Conservation (phyloP, 306 rosid genomes). For the Fragaria vesca region DNA sequence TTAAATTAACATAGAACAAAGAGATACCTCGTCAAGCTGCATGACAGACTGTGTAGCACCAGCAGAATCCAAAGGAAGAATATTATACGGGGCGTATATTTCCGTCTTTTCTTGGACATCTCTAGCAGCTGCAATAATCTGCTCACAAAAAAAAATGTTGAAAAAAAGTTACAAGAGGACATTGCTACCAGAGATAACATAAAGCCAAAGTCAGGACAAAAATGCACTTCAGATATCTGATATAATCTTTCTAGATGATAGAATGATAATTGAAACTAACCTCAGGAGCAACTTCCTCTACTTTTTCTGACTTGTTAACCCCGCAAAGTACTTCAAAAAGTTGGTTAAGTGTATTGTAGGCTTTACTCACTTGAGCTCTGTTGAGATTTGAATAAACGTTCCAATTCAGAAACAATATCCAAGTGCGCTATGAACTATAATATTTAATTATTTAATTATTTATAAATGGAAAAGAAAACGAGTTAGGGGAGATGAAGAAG, state of each 20-base stretch:
- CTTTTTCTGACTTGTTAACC: slow-evolving; percentile 93
- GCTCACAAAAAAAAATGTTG: slow-evolving; percentile 21
- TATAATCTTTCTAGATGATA: not conserved
- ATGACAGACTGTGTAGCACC: slow-evolving; percentile 94
- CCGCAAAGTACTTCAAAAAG: slow-evolving; percentile 98
- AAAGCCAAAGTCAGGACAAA: not conserved
- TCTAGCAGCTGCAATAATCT: slow-evolving; percentile 97
- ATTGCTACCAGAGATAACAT: not conserved
- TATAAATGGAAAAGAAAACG: not conserved
- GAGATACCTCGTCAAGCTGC: slow-evolving; percentile 92
- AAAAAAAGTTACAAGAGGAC: not conserved
- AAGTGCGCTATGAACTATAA: not conserved
- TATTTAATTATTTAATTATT: not conserved
- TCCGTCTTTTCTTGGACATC: slow-evolving; percentile 98
- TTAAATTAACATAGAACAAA: slow-evolving; percentile 11
- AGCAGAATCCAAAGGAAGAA: slow-evolving; percentile 93
- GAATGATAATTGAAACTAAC: slow-evolving; percentile 40
- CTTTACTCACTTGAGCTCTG: slow-evolving; percentile 96
- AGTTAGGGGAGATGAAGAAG: not conserved
- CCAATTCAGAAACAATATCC: not conserved
- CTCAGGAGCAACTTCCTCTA: slow-evolving; percentile 99
- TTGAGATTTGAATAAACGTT: slow-evolving; percentile 14
- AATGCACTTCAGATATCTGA: not conserved
- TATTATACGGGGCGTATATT: slow-evolving; percentile 84
- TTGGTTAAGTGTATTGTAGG: slow-evolving; percentile 90